Evolutionary conservation across 2,329 filamentous ascomycete species (phyloP).

Genomic region (Thelonectria olida): DNA sequence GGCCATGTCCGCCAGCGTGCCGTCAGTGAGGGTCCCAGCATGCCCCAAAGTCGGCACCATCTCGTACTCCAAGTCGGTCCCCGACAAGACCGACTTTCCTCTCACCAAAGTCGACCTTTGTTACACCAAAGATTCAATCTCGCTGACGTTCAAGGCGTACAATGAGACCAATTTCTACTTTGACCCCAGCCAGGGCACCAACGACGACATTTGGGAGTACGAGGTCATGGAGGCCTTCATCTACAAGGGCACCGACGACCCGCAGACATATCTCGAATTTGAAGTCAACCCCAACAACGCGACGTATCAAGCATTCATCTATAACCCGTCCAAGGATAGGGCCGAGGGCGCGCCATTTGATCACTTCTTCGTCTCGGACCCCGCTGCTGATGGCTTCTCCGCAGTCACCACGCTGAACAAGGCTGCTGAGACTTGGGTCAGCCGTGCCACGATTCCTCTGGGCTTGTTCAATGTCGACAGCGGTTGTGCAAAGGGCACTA

Average conservation of each 20-base stretch:
- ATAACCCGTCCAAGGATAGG: slow-evolving; percentile 59
- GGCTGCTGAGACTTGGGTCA: slow-evolving; percentile 50
- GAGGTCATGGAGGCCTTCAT: slow-evolving; percentile 63
- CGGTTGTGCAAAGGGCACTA: slow-evolving; percentile 52
- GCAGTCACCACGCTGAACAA: slow-evolving; percentile 52
- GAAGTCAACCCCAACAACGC: slow-evolving; percentile 61
- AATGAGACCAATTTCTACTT: slow-evolving; percentile 59
- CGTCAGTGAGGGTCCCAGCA: slow-evolving; percentile 48
- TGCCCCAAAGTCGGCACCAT: slow-evolving; percentile 50
- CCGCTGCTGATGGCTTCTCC: slow-evolving; percentile 52
- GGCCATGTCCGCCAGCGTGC: slow-evolving; percentile 26
- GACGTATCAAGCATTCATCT: slow-evolving; percentile 61
- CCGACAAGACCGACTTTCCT: slow-evolving; percentile 51
- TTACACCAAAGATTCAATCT: slow-evolving; percentile 52
- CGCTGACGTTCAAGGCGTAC: slow-evolving; percentile 54
- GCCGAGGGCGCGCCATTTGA: slow-evolving; percentile 53
- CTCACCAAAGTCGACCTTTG: slow-evolving; percentile 57
- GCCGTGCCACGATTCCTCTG: slow-evolving; percentile 53
- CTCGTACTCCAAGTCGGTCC: slow-evolving; percentile 53
- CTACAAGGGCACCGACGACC: slow-evolving; percentile 54
- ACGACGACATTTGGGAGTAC: slow-evolving; percentile 58
- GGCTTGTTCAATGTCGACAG: slow-evolving; percentile 59
- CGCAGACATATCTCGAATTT: slow-evolving; percentile 60
- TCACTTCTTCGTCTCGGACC: slow-evolving; percentile 52
- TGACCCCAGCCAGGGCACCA: slow-evolving; percentile 52